Percentiles rank a stretch among this genome's conserved stretches.
These are phyloP conservation scores for Cytospora mali DNA, from an alignment of 2,329 filamentous ascomycete genomes.

Conservation along the genomic window DNA sequence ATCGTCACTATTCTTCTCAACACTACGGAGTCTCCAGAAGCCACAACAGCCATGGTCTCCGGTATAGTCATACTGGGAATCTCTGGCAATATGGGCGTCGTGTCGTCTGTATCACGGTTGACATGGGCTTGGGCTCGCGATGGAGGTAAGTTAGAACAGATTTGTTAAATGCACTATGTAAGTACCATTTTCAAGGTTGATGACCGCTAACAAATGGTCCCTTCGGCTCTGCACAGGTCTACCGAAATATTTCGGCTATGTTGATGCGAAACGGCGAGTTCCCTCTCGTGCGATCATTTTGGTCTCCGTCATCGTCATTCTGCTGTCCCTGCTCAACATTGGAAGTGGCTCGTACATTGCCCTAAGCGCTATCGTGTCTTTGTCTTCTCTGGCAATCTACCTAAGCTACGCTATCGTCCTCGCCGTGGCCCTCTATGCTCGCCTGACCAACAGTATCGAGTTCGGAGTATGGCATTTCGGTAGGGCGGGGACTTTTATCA, in stretches of 20 bases:
- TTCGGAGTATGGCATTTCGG: slow-evolving; percentile 26
- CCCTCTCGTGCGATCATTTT: slow-evolving; percentile 43
- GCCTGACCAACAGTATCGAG: slow-evolving; percentile 10
- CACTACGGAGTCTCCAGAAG: slow-evolving; percentile 43
- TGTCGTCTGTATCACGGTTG: slow-evolving; percentile 50
- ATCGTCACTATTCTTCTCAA: slow-evolving; percentile 46
- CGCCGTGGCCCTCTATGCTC: slow-evolving; percentile 24
- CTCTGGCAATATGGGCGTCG: slow-evolving; percentile 44
- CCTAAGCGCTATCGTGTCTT: slow-evolving; percentile 42
- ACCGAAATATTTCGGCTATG: slow-evolving; percentile 23
- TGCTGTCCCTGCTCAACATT: slow-evolving; percentile 44
- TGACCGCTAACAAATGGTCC: background rate
- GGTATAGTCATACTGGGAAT: slow-evolving; percentile 43
- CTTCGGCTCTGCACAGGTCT: slow-evolving; percentile 26
- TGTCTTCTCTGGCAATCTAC: slow-evolving; percentile 36
- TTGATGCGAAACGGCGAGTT: slow-evolving; percentile 38
- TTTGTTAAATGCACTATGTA: slow-evolving; percentile 40
- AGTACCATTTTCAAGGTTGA: slow-evolving; percentile 40
- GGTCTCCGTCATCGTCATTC: slow-evolving; percentile 36
- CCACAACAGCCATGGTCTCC: slow-evolving; percentile 44
- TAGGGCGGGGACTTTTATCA: slow-evolving; percentile 20
- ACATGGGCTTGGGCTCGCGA: slow-evolving; percentile 54
- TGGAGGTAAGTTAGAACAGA: slow-evolving; percentile 36
- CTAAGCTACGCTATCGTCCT: slow-evolving; percentile 28
- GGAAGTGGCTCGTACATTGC: slow-evolving; percentile 40